Evolutionary conservation across 202 grass and related monocot species (phyloP), one percentile per base, ranked within the genome.

Genomic region (Zoysia matrella): DNA sequence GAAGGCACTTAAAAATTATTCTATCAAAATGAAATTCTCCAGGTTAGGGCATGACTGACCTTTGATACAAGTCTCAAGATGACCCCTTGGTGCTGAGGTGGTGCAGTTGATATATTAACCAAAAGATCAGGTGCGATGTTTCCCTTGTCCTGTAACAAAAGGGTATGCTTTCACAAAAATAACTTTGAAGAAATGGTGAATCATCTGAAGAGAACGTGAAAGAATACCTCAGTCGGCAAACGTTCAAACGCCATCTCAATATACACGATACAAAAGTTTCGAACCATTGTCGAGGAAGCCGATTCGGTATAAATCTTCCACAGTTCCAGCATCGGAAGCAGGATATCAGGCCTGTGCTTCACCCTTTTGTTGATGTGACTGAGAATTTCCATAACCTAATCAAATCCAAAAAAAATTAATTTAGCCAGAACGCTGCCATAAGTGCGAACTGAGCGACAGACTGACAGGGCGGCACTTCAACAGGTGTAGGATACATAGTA

Each of bases 221-320:
- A 49, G 11, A 46, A 75, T 90, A 97, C 95, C 92, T 93, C 86
- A 3, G 78, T 65, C 55, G 79, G 86, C 42, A 97, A 79, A 47
- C 92, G 92, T 11, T 97, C 95, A 77, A 97, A 94, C 3, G 95
- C 86, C 95, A 97, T 97, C 90, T 97, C 92, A 71, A 91, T 85
- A 70, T 97, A 97, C 64, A 97, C 86, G 52, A 91, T 50, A 52
- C 90, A 97, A 47, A 97, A 97, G 67, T 94, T 97, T 41, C 86
- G 85, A 67, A 94, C 92, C 57, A 97, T 94, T 12, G 86, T n/a
- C 40, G 79, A 76, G 7, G 90, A 86, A 83, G 68, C 69, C 45
- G 86, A 72, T 78, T 91, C 90, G 60, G 87, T 91, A 85, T 97
- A 97, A 22, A 97, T 85, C 44, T 82, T 94, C 95, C 95, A 97